Conservation (phyloP, 192 early-diverging fungal genomes). For the Coemansia sp. region DNA sequence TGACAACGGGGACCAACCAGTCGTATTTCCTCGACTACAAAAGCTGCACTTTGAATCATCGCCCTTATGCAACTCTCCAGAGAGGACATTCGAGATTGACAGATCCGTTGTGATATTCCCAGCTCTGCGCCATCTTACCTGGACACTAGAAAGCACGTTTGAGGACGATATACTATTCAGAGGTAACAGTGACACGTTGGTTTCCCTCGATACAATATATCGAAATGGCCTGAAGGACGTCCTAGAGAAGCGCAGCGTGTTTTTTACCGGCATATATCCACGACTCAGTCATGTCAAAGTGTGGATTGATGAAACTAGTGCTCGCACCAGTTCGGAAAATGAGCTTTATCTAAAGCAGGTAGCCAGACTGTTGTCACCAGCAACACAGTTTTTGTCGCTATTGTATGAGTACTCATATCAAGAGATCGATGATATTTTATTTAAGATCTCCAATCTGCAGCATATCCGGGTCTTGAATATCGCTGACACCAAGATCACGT, state of each 20-base stretch:
- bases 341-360: neutral
- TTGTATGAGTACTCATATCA: neutral
- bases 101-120: neutral
- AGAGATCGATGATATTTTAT: neutral
- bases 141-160: neutral
- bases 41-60: neutral
- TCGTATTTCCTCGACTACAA: neutral
- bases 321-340: neutral
- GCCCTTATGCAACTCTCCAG: too few species aligned
- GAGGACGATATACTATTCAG: neutral
- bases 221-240: neutral
- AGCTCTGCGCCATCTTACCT: neutral
- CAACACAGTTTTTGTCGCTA: neutral
- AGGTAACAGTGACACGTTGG: slow-evolving; percentile 1
- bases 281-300: neutral
- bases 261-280: neutral
- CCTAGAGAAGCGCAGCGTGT: neutral
- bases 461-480: neutral
- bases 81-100: neutral
- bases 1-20: neutral
- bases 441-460: neutral
- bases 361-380: neutral
- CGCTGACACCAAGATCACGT: neutral
- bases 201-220: neutral
- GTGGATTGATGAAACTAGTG: too few species aligned